Conservation (phyloP, 106 monocot species). For the Platanthera guangdongensis region DNA sequence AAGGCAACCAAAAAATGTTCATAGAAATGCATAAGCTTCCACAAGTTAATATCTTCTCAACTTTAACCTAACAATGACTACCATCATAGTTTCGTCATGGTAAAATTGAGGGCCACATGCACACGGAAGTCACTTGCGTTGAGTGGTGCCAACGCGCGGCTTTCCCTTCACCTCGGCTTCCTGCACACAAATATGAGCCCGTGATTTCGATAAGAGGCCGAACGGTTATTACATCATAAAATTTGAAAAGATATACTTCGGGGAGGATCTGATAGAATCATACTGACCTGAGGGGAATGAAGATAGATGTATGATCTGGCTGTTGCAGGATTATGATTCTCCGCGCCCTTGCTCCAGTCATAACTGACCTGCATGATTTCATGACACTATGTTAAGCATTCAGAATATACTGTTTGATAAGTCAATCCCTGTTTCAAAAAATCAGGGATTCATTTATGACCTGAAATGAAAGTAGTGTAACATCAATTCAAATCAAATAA, state of each 20-base stretch:
- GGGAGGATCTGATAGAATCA: not conserved
- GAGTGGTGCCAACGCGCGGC: constrained; percentile 44
- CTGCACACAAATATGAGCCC: constrained; percentile 18
- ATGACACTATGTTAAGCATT: not conserved
- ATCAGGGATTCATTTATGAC: too few relatives aligned
- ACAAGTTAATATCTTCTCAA: too few relatives aligned
- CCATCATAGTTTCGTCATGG: too few relatives aligned
- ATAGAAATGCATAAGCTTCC: too few relatives aligned
- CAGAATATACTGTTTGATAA: not conserved
- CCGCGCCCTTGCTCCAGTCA: constrained; percentile 97
- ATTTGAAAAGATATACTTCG: not conserved
- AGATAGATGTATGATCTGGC: constrained; percentile 82
- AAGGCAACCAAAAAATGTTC: too few relatives aligned
- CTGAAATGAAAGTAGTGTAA: too few relatives aligned
- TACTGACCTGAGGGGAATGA: constrained; percentile 50
- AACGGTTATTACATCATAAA: not conserved
- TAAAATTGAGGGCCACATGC: too few relatives aligned
- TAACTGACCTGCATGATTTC: constrained; percentile 53
- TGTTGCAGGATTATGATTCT: constrained; percentile 89
- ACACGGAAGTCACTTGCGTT: constrained; percentile 40
- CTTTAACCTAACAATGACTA: too few relatives aligned
- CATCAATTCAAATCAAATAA: too few relatives aligned
- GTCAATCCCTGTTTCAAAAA: too few relatives aligned
- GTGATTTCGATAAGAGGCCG: not conserved
- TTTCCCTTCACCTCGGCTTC: constrained; percentile 94